Evolutionary conservation across 176 grass and related monocot genomes (phyloP).

Genomic region (Chloris gayana): DNA sequence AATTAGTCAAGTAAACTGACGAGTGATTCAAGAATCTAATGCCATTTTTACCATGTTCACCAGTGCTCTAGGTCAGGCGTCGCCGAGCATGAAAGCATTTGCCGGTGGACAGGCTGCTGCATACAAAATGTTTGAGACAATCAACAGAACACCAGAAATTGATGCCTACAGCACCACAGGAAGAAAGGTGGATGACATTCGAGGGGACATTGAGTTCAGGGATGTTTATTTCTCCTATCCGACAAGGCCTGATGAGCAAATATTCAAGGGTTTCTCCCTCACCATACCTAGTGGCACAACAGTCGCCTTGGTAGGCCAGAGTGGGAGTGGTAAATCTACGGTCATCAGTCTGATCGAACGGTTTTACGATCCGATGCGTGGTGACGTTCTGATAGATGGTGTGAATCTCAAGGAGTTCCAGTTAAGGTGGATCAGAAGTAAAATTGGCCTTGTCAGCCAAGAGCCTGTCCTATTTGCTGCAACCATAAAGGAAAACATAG

Average conservation of each 20-base stretch:
- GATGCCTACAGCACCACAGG: conserved; percentile 62
- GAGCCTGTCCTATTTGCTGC: conserved; percentile 79
- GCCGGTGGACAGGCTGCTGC: conserved; percentile 82
- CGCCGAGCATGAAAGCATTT: conserved; percentile 90
- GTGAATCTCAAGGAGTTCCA: conserved; percentile 83
- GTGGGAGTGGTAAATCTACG: conserved; percentile 85
- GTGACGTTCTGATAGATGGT: conserved; percentile 77
- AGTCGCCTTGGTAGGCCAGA: conserved; percentile 81
- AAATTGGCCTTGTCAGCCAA: conserved; percentile 95
- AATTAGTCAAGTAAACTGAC: conserved; percentile 5
- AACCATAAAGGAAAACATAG: conserved; percentile 86
- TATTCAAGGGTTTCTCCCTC: conserved; percentile 80
- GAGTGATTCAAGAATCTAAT: neutral
- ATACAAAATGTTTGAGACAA: conserved; percentile 93
- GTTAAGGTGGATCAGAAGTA: conserved; percentile 81
- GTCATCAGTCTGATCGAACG: conserved; percentile 84
- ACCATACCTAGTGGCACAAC: conserved; percentile 63
- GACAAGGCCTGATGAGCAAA: conserved; percentile 71
- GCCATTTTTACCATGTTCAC: conserved; percentile 30
- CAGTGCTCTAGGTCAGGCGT: conserved; percentile 85
- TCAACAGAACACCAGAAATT: conserved; percentile 83
- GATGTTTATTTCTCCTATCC: conserved; percentile 87
- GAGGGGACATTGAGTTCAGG: conserved; percentile 77
- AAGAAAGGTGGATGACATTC: conserved; percentile 72
- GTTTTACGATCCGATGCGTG: conserved; percentile 76